Percentiles rank a stretch among this genome's conserved stretches.
Conservation (phyloP, 2,329 filamentous ascomycete genomes). For the Monascus ruber region DNA sequence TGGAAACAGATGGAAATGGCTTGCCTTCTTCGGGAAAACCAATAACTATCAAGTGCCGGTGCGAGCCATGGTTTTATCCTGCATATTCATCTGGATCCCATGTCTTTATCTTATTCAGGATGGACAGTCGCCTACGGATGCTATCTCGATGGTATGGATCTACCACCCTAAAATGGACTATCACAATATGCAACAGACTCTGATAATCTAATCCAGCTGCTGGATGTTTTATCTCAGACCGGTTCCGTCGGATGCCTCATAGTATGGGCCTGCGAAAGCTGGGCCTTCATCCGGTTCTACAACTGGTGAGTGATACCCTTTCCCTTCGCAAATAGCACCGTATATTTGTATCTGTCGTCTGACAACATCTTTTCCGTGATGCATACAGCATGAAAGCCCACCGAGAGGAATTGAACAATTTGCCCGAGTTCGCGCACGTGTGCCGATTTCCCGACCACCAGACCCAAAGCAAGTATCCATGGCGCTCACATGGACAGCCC, state of each 20-base stretch:
- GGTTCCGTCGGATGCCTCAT: slow-evolving; percentile 22
- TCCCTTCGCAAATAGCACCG: neutral
- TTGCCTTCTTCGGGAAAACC: slow-evolving; percentile 16
- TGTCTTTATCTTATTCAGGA: slow-evolving; percentile 23
- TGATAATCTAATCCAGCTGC: slow-evolving; percentile 18
- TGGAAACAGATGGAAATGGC: slow-evolving; percentile 6
- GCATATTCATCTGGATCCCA: slow-evolving; percentile 33
- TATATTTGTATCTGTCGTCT: neutral
- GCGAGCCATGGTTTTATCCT: slow-evolving; percentile 28
- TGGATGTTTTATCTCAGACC: slow-evolving; percentile 29
- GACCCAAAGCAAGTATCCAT: slow-evolving; percentile 24
- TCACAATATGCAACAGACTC: too few species aligned
- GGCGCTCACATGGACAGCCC: slow-evolving; percentile 29
- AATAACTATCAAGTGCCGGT: slow-evolving; percentile 22
- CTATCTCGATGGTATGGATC: too few species aligned
- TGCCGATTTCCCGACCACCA: slow-evolving; percentile 4
- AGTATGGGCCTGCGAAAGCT: slow-evolving; percentile 33
- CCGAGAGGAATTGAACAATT: neutral
- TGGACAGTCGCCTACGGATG: too few species aligned
- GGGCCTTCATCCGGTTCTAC: slow-evolving; percentile 31
- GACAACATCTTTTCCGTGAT: neutral
- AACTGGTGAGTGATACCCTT: slow-evolving; percentile 16
- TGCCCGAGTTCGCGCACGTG: neutral
- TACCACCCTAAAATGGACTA: too few species aligned
- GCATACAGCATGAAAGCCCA: neutral